Conservation (phyloP, 192 early-diverging fungal species). For the Mortierella antarctica region DNA sequence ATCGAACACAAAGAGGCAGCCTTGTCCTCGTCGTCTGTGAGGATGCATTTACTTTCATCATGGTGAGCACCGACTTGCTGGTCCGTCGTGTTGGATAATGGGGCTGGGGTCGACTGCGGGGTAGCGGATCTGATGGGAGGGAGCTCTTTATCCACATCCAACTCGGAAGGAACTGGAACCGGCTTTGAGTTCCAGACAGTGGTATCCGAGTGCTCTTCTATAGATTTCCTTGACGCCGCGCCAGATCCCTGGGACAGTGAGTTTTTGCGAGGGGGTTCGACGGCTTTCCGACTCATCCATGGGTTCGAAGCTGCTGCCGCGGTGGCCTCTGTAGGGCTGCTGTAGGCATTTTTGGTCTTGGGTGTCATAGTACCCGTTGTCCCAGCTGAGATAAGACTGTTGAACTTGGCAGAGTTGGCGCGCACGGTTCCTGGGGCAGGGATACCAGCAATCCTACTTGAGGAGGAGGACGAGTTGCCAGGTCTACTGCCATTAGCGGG, state of each 20-base stretch:
- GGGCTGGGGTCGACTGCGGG: not conserved
- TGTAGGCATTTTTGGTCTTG: not conserved
- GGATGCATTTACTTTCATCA: slow-evolving; percentile 41
- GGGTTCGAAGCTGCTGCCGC: slow-evolving; percentile 17
- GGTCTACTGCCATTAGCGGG: not conserved
- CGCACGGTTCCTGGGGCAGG: slow-evolving; percentile 28
- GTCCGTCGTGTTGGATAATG: not conserved
- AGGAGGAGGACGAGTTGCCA: slow-evolving; percentile 2
- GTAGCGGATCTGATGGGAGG: slow-evolving; percentile 15
- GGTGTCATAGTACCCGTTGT: not conserved
- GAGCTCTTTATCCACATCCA: slow-evolving; percentile 30
- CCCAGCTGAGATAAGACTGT: not conserved
- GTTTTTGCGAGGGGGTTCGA: slow-evolving; percentile 2
- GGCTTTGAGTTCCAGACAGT: not conserved
- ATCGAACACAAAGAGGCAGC: not conserved
- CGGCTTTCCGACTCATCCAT: slow-evolving; percentile 39
- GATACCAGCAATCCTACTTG: not conserved
- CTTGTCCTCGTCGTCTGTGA: slow-evolving; percentile 22
- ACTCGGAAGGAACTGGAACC: not conserved
- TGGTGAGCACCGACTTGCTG: not conserved
- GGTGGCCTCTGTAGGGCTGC: not conserved
- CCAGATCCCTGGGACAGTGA: slow-evolving; percentile 17
- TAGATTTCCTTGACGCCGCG: not conserved
- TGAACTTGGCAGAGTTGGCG: slow-evolving; percentile 32
- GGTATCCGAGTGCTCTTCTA: not conserved